phyloP scores from a whole-genome alignment of 305 asterid species.

The Fraxinus paxiana region DNA sequence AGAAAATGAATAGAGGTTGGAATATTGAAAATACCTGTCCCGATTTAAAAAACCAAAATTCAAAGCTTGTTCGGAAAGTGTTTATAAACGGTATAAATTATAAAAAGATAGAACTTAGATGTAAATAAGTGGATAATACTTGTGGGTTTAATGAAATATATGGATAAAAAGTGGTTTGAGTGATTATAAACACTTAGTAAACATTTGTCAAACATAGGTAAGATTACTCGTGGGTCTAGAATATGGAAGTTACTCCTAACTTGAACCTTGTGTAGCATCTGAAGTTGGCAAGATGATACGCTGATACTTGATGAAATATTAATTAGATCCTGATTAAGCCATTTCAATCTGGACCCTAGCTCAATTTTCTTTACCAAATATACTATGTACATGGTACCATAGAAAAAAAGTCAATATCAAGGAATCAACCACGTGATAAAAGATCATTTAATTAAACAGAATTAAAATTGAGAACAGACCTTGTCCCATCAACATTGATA shows the following conservation, averaged over 20 bases:
- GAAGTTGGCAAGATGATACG: not conserved
- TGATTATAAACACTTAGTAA: not conserved
- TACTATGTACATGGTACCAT: not conserved
- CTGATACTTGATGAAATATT: not conserved
- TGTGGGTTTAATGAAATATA: not conserved
- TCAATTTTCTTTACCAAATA: not conserved
- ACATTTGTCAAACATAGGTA: not conserved
- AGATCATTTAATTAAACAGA: not conserved
- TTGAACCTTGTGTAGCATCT: not conserved
- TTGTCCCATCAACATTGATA: slow-evolving; percentile 76
- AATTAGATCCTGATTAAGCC: not conserved
- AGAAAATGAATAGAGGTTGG: not conserved
- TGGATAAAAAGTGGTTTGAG: not conserved
- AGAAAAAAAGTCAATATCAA: not conserved
- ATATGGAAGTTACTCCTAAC: not conserved
- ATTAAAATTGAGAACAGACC: slow-evolving; percentile 39
- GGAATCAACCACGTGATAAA: not conserved
- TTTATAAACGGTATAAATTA: not conserved
- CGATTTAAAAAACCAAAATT: not conserved
- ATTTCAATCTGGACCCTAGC: not conserved
- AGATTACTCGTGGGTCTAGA: not conserved
- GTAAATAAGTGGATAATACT: not conserved
- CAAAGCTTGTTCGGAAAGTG: not conserved
- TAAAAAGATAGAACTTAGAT: not conserved
- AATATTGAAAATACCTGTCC: not conserved